Conservation (phyloP, 345 rosid genomes). For the Syzygium grande region DNA sequence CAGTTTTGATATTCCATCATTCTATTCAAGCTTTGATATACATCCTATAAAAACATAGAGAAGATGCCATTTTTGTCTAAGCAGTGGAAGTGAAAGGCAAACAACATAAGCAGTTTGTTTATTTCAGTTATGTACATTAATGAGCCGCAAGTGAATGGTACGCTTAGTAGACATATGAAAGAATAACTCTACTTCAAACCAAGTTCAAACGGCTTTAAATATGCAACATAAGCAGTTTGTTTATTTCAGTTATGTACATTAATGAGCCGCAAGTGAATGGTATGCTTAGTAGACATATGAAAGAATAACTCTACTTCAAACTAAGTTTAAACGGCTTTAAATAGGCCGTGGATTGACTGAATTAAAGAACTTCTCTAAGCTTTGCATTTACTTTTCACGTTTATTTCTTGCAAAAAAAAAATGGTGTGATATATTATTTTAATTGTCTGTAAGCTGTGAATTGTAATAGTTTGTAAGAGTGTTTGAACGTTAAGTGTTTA, state of each 20-base stretch:
- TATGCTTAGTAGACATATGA: background rate
- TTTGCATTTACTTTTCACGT: background rate
- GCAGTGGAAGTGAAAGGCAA: background rate
- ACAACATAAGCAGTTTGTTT: background rate
- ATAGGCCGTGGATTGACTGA: background rate
- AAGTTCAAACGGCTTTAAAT: background rate
- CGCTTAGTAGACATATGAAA: background rate
- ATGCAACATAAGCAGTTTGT: background rate
- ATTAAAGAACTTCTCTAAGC: background rate
- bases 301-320: background rate
- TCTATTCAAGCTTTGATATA: background rate
- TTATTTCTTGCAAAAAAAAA: background rate
- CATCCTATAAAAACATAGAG: background rate
- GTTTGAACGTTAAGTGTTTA: background rate
- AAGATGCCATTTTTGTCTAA: background rate
- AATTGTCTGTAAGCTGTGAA: background rate
- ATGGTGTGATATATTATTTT: background rate
- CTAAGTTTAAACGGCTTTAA: background rate
- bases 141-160: background rate
- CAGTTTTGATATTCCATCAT: background rate
- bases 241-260: no score
- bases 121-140: background rate
- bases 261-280: no score
- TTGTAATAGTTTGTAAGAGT: background rate
- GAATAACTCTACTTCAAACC: background rate